phyloP scores from a whole-genome alignment of 805 yeast species.

The Saturnispora silvae region DNA sequence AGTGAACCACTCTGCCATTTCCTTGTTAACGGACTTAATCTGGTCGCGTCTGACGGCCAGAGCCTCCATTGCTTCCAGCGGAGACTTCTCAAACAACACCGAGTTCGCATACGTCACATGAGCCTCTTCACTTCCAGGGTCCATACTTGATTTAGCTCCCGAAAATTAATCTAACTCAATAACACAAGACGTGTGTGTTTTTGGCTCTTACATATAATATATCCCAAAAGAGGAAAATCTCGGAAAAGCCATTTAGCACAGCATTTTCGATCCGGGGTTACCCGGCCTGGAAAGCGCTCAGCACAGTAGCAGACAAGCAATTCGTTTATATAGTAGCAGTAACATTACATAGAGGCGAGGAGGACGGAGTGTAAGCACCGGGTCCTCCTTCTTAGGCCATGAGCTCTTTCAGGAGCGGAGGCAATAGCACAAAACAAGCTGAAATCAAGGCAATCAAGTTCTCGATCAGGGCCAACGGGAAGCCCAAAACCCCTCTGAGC shows the following conservation, averaged over 20 bases:
- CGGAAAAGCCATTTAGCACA: too few species aligned
- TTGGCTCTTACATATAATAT: too few species aligned
- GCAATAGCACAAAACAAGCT: slow-evolving; percentile 71
- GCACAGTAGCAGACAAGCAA: too few species aligned
- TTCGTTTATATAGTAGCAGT: too few species aligned
- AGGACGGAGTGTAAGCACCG: too few species aligned
- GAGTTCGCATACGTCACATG: slow-evolving; percentile 12
- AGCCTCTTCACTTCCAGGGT: not conserved
- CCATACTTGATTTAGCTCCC: not conserved
- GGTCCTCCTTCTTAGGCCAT: slow-evolving; percentile 6
- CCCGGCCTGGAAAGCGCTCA: too few species aligned
- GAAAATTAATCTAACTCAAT: too few species aligned
- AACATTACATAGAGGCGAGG: too few species aligned
- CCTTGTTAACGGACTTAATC: slow-evolving; percentile 46
- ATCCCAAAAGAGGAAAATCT: too few species aligned
- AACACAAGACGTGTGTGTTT: too few species aligned
- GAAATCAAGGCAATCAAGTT: slow-evolving; percentile 58
- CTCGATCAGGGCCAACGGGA: slow-evolving; percentile 65
- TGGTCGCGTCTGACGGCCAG: slow-evolving; percentile 46
- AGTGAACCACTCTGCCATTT: slow-evolving; percentile 50
- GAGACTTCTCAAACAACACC: slow-evolving; percentile 32
- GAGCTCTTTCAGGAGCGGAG: slow-evolving; percentile 38
- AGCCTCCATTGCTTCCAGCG: slow-evolving; percentile 50
- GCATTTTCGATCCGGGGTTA: too few species aligned
- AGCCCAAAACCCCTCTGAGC: slow-evolving; percentile 52